Evolutionary conservation across 768 basidiomycete species (phyloP).

Genomic region (Coprinopsis cinerea): DNA sequence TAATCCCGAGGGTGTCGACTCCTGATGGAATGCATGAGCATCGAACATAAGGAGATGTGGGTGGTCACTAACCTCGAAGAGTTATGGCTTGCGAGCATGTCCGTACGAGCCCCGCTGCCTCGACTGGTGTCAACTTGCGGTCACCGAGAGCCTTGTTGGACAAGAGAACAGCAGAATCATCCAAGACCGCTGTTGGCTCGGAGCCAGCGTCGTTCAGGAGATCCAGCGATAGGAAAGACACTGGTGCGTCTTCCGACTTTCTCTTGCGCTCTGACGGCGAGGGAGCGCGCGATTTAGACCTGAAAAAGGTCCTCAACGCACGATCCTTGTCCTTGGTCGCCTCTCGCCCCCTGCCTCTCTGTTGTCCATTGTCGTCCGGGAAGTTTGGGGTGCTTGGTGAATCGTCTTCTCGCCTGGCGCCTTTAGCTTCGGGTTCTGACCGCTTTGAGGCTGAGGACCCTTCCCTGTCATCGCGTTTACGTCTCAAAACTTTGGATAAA

Average conservation of each 20-base stretch:
- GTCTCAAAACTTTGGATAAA: slow-evolving; percentile 71
- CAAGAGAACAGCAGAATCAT: slow-evolving; percentile 21
- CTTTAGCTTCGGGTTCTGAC: slow-evolving; percentile 36
- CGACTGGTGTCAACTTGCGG: slow-evolving; percentile 52
- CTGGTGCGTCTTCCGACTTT: not conserved
- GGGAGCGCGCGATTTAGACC: slow-evolving; percentile 6
- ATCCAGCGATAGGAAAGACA: not conserved
- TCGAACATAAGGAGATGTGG: slow-evolving; percentile 8
- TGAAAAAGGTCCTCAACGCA: slow-evolving; percentile 27
- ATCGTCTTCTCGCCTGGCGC: slow-evolving; percentile 71
- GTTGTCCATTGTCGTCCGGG: too few species aligned
- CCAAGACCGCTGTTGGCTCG: not conserved
- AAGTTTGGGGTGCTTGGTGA: slow-evolving; percentile 43
- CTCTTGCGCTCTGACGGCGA: not conserved
- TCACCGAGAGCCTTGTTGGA: slow-evolving; percentile 52
- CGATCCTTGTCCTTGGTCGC: slow-evolving; percentile 38
- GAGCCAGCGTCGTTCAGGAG: not conserved
- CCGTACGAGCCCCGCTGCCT: slow-evolving; percentile 58
- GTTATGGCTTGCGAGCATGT: slow-evolving; percentile 62
- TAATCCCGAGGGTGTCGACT: slow-evolving; percentile 72
- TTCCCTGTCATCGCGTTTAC: slow-evolving; percentile 51
- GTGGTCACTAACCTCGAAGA: slow-evolving; percentile 45
- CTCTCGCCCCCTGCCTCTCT: slow-evolving; percentile 20
- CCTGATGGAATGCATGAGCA: slow-evolving; percentile 35
- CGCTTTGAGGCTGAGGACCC: slow-evolving; percentile 28